Evolutionary conservation across 495 filamentous ascomycete genomes (phyloP).

Genomic region (Corynascus novoguineensis): DNA sequence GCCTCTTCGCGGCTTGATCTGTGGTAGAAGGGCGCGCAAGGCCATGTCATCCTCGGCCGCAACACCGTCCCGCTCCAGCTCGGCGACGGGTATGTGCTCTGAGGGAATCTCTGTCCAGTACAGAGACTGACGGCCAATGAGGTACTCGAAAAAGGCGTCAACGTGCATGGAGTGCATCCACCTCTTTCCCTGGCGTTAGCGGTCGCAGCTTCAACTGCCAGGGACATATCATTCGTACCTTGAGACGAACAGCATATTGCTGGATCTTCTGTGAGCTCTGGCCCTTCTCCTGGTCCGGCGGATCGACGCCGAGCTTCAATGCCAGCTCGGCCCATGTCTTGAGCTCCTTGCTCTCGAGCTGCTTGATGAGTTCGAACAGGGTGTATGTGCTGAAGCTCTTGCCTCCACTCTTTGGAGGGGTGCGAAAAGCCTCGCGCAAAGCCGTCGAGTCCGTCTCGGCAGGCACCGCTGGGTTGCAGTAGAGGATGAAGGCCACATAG

Average conservation of each 20-base stretch:
- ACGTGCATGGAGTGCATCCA: slow-evolving; percentile 99
- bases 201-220: background rate
- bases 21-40: slow-evolving; percentile 78
- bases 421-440: slow-evolving; percentile 73
- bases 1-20: slow-evolving; percentile 85
- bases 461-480: slow-evolving; percentile 79
- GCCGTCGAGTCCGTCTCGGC: slow-evolving; percentile 64
- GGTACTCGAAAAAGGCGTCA: slow-evolving; percentile 93
- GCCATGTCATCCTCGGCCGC: slow-evolving; percentile 88
- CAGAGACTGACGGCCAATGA: slow-evolving; percentile 68
- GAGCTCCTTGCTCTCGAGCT: slow-evolving; percentile 79
- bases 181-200: slow-evolving; percentile 46
- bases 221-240: slow-evolving; percentile 51
- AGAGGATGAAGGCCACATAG: slow-evolving; percentile 82
- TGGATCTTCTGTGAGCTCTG: slow-evolving; percentile 96
- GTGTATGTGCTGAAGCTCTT: slow-evolving; percentile 82
- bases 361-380: slow-evolving; percentile 77
- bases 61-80: slow-evolving; percentile 76
- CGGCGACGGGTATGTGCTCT: slow-evolving; percentile 51
- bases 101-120: slow-evolving; percentile 84
- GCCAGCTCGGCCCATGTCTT: slow-evolving; percentile 96
- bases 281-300: slow-evolving; percentile 74
- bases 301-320: slow-evolving; percentile 83
- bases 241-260: slow-evolving; percentile 91
- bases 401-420: slow-evolving; percentile 84